Evolutionary conservation across 1,139 yeast species (phyloP), one percentile per base, ranked within the genome.

Genomic region (Blastobotrys persicus): DNA sequence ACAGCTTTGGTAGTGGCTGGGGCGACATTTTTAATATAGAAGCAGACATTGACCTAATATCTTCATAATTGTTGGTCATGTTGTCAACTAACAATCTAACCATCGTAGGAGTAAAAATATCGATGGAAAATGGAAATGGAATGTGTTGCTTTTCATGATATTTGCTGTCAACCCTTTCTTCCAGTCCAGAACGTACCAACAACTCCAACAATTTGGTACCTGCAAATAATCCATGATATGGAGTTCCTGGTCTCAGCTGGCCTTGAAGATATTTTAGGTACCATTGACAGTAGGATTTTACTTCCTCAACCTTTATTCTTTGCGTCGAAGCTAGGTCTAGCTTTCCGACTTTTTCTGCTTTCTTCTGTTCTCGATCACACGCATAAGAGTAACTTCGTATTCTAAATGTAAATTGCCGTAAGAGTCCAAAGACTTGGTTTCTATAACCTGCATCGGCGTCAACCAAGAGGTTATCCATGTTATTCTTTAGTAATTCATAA

Each of bases 1-100:
- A 59, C 40, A 60, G 59, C 31, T 55, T 56, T 1, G 67, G 60
- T 9, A 68, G 55, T 1, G 65, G 62, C 1, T 59, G 56, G 1
- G 85, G 80, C 11, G 81, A 75, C 62, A 77, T 73, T 7, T 71
- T 60, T 17, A 88, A 63, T n/a, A 83, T 59, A 2, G 64, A 60
- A 1, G 76, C 75, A 3, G 89, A 73, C 12, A 64, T 57, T 1
- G 74, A 73, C 53, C 98, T 74, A 9, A 88, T 76, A 61, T 88
- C 96, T 51, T 86, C 89, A 64, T 81, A 89, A 51, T 84, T 83
- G 61, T 84, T 85, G 43, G 81, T 71, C 16, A 87, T 70, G 47
- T 80, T 79, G 56, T 83, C 84, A 20, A 85, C 66, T 41, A 88
- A 65, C 12, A 79, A 61, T 40, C 81, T 69, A 1, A 77, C 62